A percentile compares a stretch with the other conserved stretches of the same genome.
These are phyloP conservation scores for Heliamphora pulchella DNA, from an alignment of 179 eudicot genomes.

Conservation along the genomic window DNA sequence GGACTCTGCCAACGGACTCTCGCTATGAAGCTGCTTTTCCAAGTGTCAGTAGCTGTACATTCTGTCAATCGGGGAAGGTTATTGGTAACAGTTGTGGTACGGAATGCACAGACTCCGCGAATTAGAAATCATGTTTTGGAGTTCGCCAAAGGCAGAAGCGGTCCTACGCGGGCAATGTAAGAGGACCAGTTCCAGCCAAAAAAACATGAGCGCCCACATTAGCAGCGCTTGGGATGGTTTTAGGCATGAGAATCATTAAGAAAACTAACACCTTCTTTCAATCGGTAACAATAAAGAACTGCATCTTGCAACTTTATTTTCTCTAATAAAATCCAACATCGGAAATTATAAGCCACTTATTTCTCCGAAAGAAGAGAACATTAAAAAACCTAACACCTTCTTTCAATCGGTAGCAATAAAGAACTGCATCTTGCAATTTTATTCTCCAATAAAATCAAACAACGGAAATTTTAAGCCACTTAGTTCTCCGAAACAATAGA, in stretches of 20 bases:
- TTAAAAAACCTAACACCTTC: neutral
- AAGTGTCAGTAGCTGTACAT: too few species aligned
- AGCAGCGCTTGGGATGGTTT: neutral
- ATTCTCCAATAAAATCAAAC: neutral
- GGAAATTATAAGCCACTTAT: neutral
- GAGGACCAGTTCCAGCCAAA: too few species aligned
- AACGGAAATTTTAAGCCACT: neutral
- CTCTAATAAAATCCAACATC: neutral
- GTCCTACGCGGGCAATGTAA: too few species aligned
- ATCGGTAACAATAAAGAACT: neutral
- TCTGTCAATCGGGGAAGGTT: too few species aligned
- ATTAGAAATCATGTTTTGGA: too few species aligned
- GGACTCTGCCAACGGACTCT: too few species aligned
- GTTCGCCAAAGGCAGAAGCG: too few species aligned
- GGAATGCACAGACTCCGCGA: too few species aligned
- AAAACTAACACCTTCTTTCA: neutral
- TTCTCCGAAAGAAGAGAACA: too few species aligned
- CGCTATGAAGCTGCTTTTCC: too few species aligned
- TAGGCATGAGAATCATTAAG: neutral
- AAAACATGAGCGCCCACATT: neutral
- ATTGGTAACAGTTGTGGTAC: too few species aligned
- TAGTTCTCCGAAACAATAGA: too few species aligned
- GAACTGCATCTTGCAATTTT: constrained; percentile 81
- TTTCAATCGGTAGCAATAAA: constrained; percentile 31
- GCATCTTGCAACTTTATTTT: neutral